These are phyloP conservation scores for Coniochaeta sp. DNA, from an alignment of 2,329 filamentous ascomycete species.

Conservation along the genomic window DNA sequence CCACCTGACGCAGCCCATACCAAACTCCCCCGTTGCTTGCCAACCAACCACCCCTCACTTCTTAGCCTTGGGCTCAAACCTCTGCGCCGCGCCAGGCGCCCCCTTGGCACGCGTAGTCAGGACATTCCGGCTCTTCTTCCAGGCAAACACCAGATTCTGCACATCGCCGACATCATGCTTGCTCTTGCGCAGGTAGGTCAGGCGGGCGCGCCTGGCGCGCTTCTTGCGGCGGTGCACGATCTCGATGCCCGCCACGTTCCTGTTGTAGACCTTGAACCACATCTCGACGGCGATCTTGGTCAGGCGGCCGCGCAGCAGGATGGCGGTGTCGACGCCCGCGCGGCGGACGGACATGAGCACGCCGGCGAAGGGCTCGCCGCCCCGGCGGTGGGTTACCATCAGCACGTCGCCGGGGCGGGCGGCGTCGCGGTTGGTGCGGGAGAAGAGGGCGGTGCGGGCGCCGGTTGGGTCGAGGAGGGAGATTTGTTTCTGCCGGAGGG, in stretches of 20 bases:
- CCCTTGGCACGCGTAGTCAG: slow-evolving; percentile 20
- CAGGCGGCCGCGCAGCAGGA: slow-evolving; percentile 79
- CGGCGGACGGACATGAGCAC: slow-evolving; percentile 82
- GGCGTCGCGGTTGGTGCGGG: slow-evolving; percentile 65
- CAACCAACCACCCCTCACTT: neutral
- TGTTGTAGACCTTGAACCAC: slow-evolving; percentile 94
- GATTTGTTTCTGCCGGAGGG: slow-evolving; percentile 63
- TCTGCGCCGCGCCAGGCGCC: slow-evolving; percentile 7
- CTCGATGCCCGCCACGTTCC: slow-evolving; percentile 83
- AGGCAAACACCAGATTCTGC: slow-evolving; percentile 67
- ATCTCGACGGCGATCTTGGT: slow-evolving; percentile 88
- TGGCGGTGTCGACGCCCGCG: slow-evolving; percentile 80
- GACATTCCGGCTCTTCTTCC: slow-evolving; percentile 31
- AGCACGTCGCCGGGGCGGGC: slow-evolving; percentile 85
- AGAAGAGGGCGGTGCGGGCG: slow-evolving; percentile 74
- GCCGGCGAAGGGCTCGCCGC: slow-evolving; percentile 82
- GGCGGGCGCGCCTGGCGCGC: slow-evolving; percentile 75
- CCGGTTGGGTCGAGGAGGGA: slow-evolving; percentile 75
- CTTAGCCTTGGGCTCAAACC: slow-evolving; percentile 10
- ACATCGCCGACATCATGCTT: slow-evolving; percentile 84
- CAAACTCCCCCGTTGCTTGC: no score
- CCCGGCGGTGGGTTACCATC: slow-evolving; percentile 71
- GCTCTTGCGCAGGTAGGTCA: slow-evolving; percentile 86
- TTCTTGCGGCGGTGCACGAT: slow-evolving; percentile 81
- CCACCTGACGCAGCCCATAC: no score